phyloP scores from a whole-genome alignment of 352 stramenopile species.

The Globisporangium nodosum region DNA sequence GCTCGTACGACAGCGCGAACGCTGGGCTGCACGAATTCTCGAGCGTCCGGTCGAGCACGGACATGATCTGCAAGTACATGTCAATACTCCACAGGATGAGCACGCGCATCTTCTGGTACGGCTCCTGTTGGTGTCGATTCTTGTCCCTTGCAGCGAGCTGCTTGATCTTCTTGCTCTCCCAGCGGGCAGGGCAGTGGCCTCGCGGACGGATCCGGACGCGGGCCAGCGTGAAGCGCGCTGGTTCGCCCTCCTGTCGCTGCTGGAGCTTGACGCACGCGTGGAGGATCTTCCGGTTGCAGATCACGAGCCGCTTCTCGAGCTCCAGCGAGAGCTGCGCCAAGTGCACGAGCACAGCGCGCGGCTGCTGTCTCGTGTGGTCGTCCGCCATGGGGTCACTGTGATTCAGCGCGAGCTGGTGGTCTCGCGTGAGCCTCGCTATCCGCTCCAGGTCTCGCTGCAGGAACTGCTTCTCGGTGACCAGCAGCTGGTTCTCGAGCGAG shows the following conservation, averaged over 20 bases:
- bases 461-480: slow-evolving; percentile 56
- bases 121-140: background rate
- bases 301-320: slow-evolving; percentile 45
- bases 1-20: slow-evolving; percentile 55
- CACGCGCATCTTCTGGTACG: slow-evolving; percentile 50
- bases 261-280: slow-evolving; percentile 46
- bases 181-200: slow-evolving; percentile 33
- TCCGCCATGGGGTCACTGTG: background rate
- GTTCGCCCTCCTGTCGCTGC: background rate
- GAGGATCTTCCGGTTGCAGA: slow-evolving; percentile 61
- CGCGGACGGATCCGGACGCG: slow-evolving; percentile 31
- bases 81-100: slow-evolving; percentile 74
- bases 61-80: slow-evolving; percentile 68
- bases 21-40: slow-evolving; percentile 11
- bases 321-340: slow-evolving; percentile 38
- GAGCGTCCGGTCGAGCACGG: slow-evolving; percentile 23
- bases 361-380: slow-evolving; percentile 6
- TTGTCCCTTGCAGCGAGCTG: background rate
- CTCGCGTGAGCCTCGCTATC: slow-evolving; percentile 19
- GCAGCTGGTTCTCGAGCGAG: slow-evolving; percentile 36
- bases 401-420: slow-evolving; percentile 11
- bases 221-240: slow-evolving; percentile 25
- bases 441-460: slow-evolving; percentile 48
- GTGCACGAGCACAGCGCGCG: slow-evolving; percentile 41
- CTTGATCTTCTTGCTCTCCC: slow-evolving; percentile 33